A percentile compares a stretch with the other conserved stretches of the same genome.
Evolutionary conservation across 2,329 filamentous ascomycete genomes (phyloP).

Genomic region (Fusarium musae): DNA sequence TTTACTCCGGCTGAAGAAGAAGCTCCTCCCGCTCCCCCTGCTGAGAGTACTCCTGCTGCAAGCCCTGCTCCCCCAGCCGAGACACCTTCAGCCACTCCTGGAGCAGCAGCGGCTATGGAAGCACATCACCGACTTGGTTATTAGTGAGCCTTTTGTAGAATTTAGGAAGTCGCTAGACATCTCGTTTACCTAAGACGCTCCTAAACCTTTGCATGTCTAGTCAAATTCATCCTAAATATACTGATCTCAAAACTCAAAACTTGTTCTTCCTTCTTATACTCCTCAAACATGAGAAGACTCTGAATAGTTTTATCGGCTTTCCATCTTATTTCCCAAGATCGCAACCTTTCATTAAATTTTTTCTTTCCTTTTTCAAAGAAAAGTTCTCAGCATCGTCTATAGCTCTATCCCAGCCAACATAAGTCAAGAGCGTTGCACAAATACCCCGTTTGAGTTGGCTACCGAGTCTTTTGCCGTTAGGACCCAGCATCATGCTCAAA

Average conservation of each 20-base stretch:
- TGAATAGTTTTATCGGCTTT: rapidly evolving
- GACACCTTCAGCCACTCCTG: not conserved
- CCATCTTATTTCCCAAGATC: rapidly evolving
- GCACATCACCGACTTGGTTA: not conserved
- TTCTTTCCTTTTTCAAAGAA: not conserved
- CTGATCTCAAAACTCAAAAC: not conserved
- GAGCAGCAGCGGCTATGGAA: not conserved
- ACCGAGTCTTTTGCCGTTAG: not conserved
- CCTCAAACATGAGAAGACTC: too few species aligned
- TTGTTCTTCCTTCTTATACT: not conserved
- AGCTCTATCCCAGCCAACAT: rapidly evolving
- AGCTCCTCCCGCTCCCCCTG: conserved; percentile 11
- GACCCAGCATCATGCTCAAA: not conserved
- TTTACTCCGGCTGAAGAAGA: conserved; percentile 32
- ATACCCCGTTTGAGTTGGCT: not conserved
- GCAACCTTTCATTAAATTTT: too few species aligned
- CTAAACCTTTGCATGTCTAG: rapidly evolving
- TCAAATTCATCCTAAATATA: not conserved
- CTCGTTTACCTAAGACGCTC: not conserved
- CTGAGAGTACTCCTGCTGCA: conserved; percentile 5
- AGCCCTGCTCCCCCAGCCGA: not conserved
- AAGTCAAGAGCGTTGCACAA: too few species aligned
- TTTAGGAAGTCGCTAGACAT: too few species aligned
- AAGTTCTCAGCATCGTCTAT: not conserved
- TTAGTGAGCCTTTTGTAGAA: not conserved